These are phyloP conservation scores for Neofusicoccum cordaticola DNA, from an alignment of 2,329 filamentous ascomycete genomes.

Conservation along the genomic window DNA sequence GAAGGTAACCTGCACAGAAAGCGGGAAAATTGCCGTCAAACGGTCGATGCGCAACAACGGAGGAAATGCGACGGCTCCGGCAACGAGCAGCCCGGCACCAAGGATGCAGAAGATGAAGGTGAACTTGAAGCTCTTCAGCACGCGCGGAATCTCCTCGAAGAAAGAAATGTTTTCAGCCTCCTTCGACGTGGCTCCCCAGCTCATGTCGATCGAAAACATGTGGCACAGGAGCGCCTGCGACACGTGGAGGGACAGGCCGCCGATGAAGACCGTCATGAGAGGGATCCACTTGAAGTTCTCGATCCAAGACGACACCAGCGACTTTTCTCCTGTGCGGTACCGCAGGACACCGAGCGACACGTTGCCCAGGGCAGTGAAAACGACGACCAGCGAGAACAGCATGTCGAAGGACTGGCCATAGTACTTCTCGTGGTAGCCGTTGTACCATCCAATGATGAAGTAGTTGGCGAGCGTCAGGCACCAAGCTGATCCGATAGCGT, in stretches of 20 bases:
- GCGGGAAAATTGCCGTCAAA: slow-evolving; percentile 69
- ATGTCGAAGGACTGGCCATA: slow-evolving; percentile 72
- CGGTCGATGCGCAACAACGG: slow-evolving; percentile 47
- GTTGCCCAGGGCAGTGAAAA: slow-evolving; percentile 64
- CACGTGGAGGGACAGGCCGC: slow-evolving; percentile 76
- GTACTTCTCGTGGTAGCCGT: slow-evolving; percentile 70
- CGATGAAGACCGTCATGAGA: slow-evolving; percentile 75
- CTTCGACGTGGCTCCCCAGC: slow-evolving; percentile 81
- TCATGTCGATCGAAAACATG: slow-evolving; percentile 84
- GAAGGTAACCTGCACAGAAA: slow-evolving; percentile 31
- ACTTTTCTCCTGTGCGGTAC: slow-evolving; percentile 58
- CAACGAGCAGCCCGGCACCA: slow-evolving; percentile 60
- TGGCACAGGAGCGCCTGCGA: slow-evolving; percentile 76
- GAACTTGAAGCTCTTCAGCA: slow-evolving; percentile 76
- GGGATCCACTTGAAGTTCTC: slow-evolving; percentile 64
- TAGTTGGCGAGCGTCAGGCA: slow-evolving; percentile 67
- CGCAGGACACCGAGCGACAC: slow-evolving; percentile 60
- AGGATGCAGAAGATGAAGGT: slow-evolving; percentile 61
- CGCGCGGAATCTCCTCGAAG: slow-evolving; percentile 78
- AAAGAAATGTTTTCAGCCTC: slow-evolving; percentile 80
- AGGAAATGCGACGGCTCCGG: slow-evolving; percentile 62
- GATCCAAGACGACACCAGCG: slow-evolving; percentile 49
- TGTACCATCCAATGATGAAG: slow-evolving; percentile 69
- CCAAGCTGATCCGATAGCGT: slow-evolving; percentile 66
- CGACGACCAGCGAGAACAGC: slow-evolving; percentile 60